Base-by-base conservation (phyloP, 306 rosid genomes). In the Casuarina glauca region DNA sequence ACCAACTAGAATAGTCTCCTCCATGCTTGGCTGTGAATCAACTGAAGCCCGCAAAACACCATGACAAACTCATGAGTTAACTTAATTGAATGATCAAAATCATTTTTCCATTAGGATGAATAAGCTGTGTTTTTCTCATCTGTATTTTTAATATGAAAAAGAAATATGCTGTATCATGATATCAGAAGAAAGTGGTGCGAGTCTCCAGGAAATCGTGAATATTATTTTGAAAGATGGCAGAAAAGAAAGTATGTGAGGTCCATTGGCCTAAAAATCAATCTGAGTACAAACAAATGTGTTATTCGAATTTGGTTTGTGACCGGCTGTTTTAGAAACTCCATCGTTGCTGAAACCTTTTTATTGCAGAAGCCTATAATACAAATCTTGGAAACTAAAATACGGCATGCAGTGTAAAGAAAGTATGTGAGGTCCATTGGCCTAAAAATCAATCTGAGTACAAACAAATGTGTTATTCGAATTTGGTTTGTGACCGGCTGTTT, bases 1-100 rank as follows among this genome's bases (percentile, higher is more conserved):
- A 2, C 97, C 99, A 13, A 93, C 97, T 91, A 93, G 81, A 79
- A 93, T 92, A 19, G 97, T 95, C 78, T 95, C 99, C 76, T 95
- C 99, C 99, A 91, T 91, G 46, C 82, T 85, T 79, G 97, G 94
- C 81, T 93, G 93, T 15, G 97, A 83, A 90, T 92, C 99, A 38
- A 95, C 99, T 95, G 91, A 81, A 85, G 73, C 60, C 76, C 81
- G 83, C 60, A 80, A 78, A 83, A 48, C 50, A 70, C 58, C 75
- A 36, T 16, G 50, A 19, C 17, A 48, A 72, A 70, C 4, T 42
- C 77, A 15, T 78, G 9, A 70, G 46, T 26, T 32, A 72, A 16
- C 9, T n/a, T 19, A 55, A 48, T 26, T 42, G 60, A 42, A 60
- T 39, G 42, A 4, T 15, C 20, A 44, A 6, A 20, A 26, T 3